Percentiles rank a stretch among this genome's conserved stretches.
phyloP scores from a whole-genome alignment of 306 rosid species.

The Cucurbita ficifolia region DNA sequence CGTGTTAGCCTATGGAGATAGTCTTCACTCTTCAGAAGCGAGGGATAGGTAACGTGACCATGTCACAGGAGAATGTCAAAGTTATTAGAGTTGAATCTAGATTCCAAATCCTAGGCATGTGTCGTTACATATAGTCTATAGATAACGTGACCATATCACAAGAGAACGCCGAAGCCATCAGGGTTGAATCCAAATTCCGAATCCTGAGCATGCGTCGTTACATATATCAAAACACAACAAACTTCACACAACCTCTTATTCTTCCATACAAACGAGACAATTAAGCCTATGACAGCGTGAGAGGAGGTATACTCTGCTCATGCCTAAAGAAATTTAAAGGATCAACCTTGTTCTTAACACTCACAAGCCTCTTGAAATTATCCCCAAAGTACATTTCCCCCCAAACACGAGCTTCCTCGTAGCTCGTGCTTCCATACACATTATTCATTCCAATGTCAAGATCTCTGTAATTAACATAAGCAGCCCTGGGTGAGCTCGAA shows the following conservation, averaged over 20 bases:
- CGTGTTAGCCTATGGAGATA: too few species aligned
- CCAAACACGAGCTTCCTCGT: constrained; percentile 43
- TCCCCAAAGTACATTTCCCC: constrained; percentile 34
- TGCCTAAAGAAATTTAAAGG: not conserved
- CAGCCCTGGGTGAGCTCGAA: constrained; percentile 38
- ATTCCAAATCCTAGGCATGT: too few species aligned
- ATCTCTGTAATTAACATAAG: constrained; percentile 14
- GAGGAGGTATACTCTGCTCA: constrained; percentile 62
- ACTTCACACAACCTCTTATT: not conserved
- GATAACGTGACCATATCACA: too few species aligned
- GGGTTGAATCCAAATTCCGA: too few species aligned
- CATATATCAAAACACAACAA: too few species aligned
- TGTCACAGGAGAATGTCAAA: too few species aligned
- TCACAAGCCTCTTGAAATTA: not conserved
- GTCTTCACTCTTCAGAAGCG: too few species aligned
- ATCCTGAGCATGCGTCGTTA: too few species aligned
- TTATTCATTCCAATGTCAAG: not conserved
- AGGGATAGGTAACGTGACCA: too few species aligned
- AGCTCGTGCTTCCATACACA: constrained; percentile 8
- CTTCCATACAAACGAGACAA: not conserved
- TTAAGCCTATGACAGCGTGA: not conserved
- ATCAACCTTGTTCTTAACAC: not conserved
- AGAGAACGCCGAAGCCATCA: too few species aligned
- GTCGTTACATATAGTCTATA: too few species aligned
- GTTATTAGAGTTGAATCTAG: too few species aligned